A percentile compares a stretch with the other conserved stretches of the same genome.
phyloP scores from a whole-genome alignment of 1,284 basidiomycete species.

The Rhodotorula sp. region DNA sequence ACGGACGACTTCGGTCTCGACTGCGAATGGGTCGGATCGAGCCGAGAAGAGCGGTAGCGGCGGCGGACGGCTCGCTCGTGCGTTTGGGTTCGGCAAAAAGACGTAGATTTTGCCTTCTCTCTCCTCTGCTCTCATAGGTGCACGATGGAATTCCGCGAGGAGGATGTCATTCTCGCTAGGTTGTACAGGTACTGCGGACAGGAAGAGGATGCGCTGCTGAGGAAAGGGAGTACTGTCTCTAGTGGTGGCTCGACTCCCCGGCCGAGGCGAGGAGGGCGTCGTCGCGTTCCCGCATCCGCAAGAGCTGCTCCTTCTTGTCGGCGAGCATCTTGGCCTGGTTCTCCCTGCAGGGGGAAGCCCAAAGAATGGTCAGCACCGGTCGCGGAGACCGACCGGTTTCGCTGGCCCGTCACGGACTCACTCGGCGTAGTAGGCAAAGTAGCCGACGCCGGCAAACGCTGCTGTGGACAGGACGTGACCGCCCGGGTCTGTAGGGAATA shows the following conservation, averaged over 20 bases:
- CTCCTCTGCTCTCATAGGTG: neutral
- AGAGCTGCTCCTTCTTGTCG: slow-evolving; percentile 40
- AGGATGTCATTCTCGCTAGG: neutral
- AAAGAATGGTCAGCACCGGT: neutral
- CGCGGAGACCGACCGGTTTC: neutral
- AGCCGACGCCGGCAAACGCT: slow-evolving; percentile 41
- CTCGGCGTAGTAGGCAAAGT: slow-evolving; percentile 39
- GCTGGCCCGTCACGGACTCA: slow-evolving; percentile 24
- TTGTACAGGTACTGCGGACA: too few species aligned
- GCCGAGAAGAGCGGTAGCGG: neutral
- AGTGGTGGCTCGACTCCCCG: slow-evolving; percentile 4
- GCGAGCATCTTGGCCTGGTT: slow-evolving; percentile 33
- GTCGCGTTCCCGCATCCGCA: slow-evolving; percentile 36
- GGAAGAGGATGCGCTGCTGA: too few species aligned
- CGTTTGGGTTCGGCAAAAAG: slow-evolving; percentile 6
- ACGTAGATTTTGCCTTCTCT: neutral
- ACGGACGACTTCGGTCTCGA: neutral
- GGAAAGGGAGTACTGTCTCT: neutral
- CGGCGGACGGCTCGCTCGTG: slow-evolving; percentile 5
- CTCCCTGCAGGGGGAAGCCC: slow-evolving; percentile 2
- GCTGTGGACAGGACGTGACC: slow-evolving; percentile 43
- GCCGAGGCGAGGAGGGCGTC: slow-evolving; percentile 6
- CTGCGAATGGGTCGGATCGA: neutral
- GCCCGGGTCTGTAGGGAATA: slow-evolving; percentile 39
- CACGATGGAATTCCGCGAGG: neutral